phyloP scores from a whole-genome alignment of 331 rosid genomes.

The Pyracantha coccinea region DNA sequence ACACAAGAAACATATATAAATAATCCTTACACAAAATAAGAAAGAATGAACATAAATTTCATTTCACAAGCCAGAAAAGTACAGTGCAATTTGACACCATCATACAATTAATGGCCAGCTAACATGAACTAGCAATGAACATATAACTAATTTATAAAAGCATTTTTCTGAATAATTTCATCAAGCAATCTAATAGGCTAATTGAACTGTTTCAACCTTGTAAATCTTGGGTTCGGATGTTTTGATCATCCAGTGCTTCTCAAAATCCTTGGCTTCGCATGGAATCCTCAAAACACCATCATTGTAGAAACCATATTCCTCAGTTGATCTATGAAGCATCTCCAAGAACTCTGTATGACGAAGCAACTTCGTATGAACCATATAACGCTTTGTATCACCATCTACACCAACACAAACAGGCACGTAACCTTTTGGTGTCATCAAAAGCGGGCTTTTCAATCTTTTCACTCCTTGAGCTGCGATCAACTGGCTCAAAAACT shows the following conservation, averaged over 20 bases:
- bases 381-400: conserved; percentile 20
- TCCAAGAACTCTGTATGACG: conserved; percentile 33
- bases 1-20: too few relatives aligned
- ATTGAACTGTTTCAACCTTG: conserved; percentile 10
- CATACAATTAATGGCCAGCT: background rate
- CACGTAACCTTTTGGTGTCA: conserved; percentile 32
- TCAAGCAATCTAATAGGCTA: background rate
- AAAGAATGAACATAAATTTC: too few relatives aligned
- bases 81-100: background rate
- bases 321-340: conserved; percentile 26
- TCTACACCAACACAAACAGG: conserved; percentile 43
- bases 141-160: background rate
- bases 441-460: conserved; percentile 3
- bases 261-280: conserved; percentile 39
- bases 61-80: background rate
- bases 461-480: conserved; percentile 11
- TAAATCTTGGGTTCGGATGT: conserved; percentile 18
- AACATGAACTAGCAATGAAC: background rate
- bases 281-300: conserved; percentile 46
- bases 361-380: conserved; percentile 26
- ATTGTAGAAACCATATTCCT: conserved; percentile 36
- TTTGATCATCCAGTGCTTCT: conserved; percentile 26
- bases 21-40: too few relatives aligned
- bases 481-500: conserved; percentile 14
- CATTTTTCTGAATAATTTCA: background rate